Base-by-base conservation (phyloP, 2,329 filamentous ascomycete genomes). In the Sporothrix humicola region DNA sequence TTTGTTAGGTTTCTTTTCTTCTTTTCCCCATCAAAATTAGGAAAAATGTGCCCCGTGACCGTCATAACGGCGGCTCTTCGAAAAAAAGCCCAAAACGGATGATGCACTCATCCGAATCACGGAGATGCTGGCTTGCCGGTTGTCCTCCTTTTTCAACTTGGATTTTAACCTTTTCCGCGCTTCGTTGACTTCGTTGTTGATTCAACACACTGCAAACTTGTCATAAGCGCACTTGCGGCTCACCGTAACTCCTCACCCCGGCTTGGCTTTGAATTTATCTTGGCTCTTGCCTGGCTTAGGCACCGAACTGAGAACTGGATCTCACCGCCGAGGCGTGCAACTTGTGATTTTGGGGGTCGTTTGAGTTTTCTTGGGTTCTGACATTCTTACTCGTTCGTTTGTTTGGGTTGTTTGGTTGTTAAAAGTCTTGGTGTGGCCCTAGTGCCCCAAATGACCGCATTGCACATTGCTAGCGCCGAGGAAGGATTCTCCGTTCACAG, bases 401-500 rank as follows among this genome's bases (percentile, higher is more conserved):
- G 31, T 48, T 12, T 17, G 46, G 46, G 10, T 20, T 20, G 20
- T 20, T 54, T n/a, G 26, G 26, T 44, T 20, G 17, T 46, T 44
- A 44, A 15, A 12, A 15, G 44, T 31, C 8, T 9, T 31, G 17
- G 10, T 58, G 23, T 50, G 31, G 13, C 48, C 56, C 72, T 63
- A 70, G 72, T 72, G 13, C 48, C 56, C 69, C 72, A 72, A 70
- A 74, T 72, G 73, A 74, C 26, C 73, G 69, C 73, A 74, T 74
- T 50, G 63, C 70, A 72, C 73, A 72, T 74, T 31, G 73, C 56
- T 74, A 74, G 73, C 73, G 73, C 73, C 52, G 26, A 44, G 52
- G 50, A n/a, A 54, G 48, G 48, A 54, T 54, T 37, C 20, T 1
- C 23, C 23, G n/a, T 15, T 54, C 2, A 54, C 31, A 37, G 31